phyloP scores from a whole-genome alignment of 495 filamentous ascomycete species.

The Penicillium herquei region DNA sequence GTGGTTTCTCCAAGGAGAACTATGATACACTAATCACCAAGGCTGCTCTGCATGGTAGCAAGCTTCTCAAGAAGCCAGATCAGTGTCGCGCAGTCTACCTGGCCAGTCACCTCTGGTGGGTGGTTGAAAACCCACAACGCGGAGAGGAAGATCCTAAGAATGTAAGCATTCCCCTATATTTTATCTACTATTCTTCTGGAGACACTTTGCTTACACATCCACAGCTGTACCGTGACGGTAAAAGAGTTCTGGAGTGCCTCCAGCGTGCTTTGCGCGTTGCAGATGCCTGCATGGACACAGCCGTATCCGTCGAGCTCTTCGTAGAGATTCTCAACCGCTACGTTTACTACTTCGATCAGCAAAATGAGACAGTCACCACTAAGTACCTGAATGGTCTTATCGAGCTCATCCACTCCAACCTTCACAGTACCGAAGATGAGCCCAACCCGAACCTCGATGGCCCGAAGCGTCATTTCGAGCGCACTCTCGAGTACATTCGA shows the following conservation, averaged over 20 bases:
- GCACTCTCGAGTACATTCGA: slow-evolving; percentile 89
- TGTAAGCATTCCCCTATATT: slow-evolving; percentile 48
- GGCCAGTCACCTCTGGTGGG: slow-evolving; percentile 97
- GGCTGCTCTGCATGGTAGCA: slow-evolving; percentile 93
- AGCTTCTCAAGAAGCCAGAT: slow-evolving; percentile 95
- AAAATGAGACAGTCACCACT: slow-evolving; percentile 96
- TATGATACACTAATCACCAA: slow-evolving; percentile 99
- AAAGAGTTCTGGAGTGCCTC: slow-evolving; percentile 92
- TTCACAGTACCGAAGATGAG: slow-evolving; percentile 71
- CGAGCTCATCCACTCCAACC: slow-evolving; percentile 95
- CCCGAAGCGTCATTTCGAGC: slow-evolving; percentile 87
- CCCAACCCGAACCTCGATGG: slow-evolving; percentile 75
- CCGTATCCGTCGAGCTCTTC: slow-evolving; percentile 94
- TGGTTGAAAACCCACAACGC: slow-evolving; percentile 77
- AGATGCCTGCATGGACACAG: slow-evolving; percentile 99
- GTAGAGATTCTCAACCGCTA: slow-evolving; percentile 98
- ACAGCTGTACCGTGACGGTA: slow-evolving; percentile 94
- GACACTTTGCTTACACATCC: slow-evolving; percentile 5
- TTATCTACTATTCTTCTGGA: neutral
- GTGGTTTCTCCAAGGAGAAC: slow-evolving; percentile 91
- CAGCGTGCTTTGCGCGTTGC: slow-evolving; percentile 94
- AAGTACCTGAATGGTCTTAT: slow-evolving; percentile 98
- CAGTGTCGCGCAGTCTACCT: slow-evolving; percentile 96
- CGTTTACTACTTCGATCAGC: slow-evolving; percentile 98
- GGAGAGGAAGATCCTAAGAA: slow-evolving; percentile 80